Evolutionary conservation across 2,329 filamentous ascomycete species (phyloP).

Genomic region (Colletotrichum plurivorum): DNA sequence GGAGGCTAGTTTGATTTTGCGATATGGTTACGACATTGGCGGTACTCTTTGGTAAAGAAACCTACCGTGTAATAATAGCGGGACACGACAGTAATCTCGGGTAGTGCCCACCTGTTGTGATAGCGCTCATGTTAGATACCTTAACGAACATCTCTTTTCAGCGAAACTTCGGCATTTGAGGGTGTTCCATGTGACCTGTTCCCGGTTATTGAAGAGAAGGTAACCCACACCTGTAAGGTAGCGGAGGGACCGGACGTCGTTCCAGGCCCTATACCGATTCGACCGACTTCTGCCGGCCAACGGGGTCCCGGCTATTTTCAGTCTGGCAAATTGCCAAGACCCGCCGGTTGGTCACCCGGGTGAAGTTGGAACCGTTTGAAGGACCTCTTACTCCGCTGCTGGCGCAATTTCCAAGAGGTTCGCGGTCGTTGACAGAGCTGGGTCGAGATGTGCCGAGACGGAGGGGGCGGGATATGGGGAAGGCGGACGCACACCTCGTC

Average conservation of each 20-base stretch:
- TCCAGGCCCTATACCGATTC: too few relatives aligned
- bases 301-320: conserved; percentile 19
- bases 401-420: too few relatives aligned
- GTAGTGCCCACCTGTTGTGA: not conserved
- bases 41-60: not conserved
- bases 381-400: not conserved
- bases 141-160: not conserved
- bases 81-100: not conserved
- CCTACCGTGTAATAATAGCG: not conserved
- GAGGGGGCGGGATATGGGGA: not conserved
- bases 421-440: not conserved
- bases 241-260: not conserved
- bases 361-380: not conserved
- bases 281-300: conserved; percentile 23
- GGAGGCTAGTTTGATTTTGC: not conserved
- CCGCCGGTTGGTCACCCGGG: not conserved
- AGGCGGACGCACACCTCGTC: not conserved
- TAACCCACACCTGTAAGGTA: not conserved
- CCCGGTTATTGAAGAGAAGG: not conserved
- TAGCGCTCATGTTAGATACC: conserved; percentile 16
- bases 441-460: conserved; percentile 13
- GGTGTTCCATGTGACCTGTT: not conserved
- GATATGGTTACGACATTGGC: too few relatives aligned
- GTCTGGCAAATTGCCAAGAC: conserved; percentile 13
- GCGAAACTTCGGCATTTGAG: not conserved